phyloP scores from a whole-genome alignment of 148 eudicot genomes.

The Diospyros lotus region DNA sequence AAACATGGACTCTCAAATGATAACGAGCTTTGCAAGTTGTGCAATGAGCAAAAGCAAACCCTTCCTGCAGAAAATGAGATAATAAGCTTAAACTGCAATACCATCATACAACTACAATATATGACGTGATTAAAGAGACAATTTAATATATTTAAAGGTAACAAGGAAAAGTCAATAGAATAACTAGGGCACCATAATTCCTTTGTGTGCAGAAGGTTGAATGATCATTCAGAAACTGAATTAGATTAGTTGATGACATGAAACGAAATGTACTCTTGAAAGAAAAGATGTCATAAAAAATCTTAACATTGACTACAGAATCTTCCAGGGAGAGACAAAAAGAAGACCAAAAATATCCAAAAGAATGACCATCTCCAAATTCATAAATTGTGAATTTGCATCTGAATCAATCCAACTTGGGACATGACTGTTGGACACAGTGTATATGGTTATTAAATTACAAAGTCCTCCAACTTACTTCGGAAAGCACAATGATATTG shows the following conservation, averaged over 20 bases:
- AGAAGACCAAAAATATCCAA: not conserved
- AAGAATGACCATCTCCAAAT: conserved; percentile 1
- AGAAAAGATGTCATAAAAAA: not conserved
- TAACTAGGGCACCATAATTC: not conserved
- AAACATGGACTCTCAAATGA: conserved; percentile 76
- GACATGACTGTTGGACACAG: not conserved
- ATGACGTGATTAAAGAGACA: not conserved
- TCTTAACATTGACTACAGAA: too few species aligned
- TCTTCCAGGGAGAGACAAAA: not conserved
- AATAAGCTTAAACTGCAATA: not conserved
- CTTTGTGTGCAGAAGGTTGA: not conserved
- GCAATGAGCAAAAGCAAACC: conserved; percentile 97
- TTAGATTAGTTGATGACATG: not conserved
- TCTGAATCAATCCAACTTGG: not conserved
- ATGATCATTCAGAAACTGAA: conserved; percentile 6
- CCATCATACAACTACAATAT: not conserved
- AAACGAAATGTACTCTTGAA: not conserved
- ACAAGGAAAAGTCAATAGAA: not conserved
- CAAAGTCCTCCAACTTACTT: not conserved
- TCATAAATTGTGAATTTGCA: not conserved
- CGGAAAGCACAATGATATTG: not conserved
- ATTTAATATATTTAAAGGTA: not conserved
- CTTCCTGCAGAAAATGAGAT: conserved; percentile 60
- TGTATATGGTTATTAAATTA: not conserved
- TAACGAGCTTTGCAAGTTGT: conserved; percentile 97